Conservation (phyloP, 495 filamentous ascomycete genomes). For the Neurospora sp. region DNA sequence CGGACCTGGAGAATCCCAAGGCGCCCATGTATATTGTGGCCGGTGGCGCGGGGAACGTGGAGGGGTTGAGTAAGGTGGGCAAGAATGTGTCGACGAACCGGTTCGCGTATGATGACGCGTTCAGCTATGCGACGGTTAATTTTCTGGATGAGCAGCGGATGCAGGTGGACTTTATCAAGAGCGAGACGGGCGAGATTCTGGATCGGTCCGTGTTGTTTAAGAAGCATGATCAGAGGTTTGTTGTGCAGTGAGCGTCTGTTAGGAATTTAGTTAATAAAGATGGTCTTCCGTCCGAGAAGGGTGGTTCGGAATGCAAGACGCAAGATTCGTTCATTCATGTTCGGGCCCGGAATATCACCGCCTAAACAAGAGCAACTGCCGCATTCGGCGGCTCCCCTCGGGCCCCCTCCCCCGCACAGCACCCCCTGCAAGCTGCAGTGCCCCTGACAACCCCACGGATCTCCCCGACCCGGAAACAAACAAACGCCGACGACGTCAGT, state of each 20-base stretch:
- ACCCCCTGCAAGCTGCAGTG: background rate
- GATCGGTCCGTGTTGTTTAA: slow-evolving; percentile 46
- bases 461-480: background rate
- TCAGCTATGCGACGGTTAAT: slow-evolving; percentile 38
- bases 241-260: slow-evolving; percentile 27
- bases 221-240: slow-evolving; percentile 38
- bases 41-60: slow-evolving; percentile 33
- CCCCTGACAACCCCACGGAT: background rate
- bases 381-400: background rate
- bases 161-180: slow-evolving; percentile 34
- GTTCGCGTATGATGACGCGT: slow-evolving; percentile 49
- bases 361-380: background rate
- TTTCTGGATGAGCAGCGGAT: slow-evolving; percentile 23
- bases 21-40: slow-evolving; percentile 49
- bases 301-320: background rate
- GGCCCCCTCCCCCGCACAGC: background rate
- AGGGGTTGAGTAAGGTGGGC: slow-evolving; percentile 30
- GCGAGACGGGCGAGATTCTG: slow-evolving; percentile 39
- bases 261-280: background rate
- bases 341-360: background rate
- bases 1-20: slow-evolving; percentile 40
- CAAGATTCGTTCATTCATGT: background rate
- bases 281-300: background rate
- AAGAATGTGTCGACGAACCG: slow-evolving; percentile 33
- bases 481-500: background rate